Base-by-base conservation (phyloP, 2,329 filamentous ascomycete genomes). In the Cercospora zeae-maydis region DNA sequence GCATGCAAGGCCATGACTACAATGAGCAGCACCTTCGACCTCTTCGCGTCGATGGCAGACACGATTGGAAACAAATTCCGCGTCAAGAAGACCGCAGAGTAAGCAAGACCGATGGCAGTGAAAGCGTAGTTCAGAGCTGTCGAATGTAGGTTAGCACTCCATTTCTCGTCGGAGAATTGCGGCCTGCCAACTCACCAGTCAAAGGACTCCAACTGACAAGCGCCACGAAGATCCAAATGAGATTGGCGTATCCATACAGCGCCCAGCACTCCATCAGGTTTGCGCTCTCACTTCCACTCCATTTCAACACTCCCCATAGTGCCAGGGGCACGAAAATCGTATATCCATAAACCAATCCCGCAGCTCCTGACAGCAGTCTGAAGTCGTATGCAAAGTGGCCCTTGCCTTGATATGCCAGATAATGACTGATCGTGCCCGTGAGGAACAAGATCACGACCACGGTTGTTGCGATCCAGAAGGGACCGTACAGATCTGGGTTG, bases 391-490 rank as follows among this genome's bases (percentile, higher is more conserved):
- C 87, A 76, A 97, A 97, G 62, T 90, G 87, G 21, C 85, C 79
- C 55, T 83, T 84, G 59, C 86, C 84, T 47, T 84, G 85, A 24
- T 83, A 83, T 27, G 90, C 86, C 55, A 97, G 80, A 77, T 96
- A 98, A 78, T 95, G 89, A 74, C 89, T 96, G 68, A 99, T 96
- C 0, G 95, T 98, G 11, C 95, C 95, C 0, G 93, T 95, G 49
- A 99, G 77, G 78, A 99, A 99, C 33, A 99, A 80, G 64, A 99
- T 98, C 67, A 99, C 85, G 11, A 99, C 89, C 9, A 99, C 95
- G 0, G 95, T 98, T 0, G 95, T 98, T 9, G 95, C 95, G 79
- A 99, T 98, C 95, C 95, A 99, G 75, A 98, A 92, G 1, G 95
- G 95, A 0, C 93, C 93, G 81, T 99, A 99, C 34, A 99, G 81